Base-by-base conservation (phyloP, 1,139 yeast genomes). In the Suhomyces bolitotheri region DNA sequence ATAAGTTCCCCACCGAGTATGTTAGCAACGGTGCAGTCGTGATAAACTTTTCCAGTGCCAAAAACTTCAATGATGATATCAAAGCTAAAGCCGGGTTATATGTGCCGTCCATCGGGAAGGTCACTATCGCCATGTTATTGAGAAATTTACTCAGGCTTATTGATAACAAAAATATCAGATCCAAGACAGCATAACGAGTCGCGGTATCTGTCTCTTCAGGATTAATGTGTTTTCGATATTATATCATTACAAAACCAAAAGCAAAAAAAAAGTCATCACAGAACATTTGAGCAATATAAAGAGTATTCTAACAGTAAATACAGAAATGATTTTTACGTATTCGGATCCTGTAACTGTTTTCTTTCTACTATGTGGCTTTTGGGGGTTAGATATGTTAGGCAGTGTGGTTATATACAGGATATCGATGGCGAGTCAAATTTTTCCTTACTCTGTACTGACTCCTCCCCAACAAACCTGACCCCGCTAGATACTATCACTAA, bases 41-140 rank as follows among this genome's bases (percentile, higher is more conserved):
- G 52, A 82, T 92, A 43, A 92, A 92, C 61, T 92, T 92, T 54
- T 80, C 96, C 16, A 83, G 94, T 49, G 83, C 80, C 39, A 88
- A 86, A 71, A 92, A 92, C 66, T 92, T 94, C 60, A 71, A 76
- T 44, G 89, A 82, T 33, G 76, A 70, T 32, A 85, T 92, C 42
- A 92, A 90, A 64, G 75, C 75, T 38, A 82, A 78, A 50, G 97
- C 98, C 5, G 84, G 95, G 1, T 67, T 92, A 32, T 92, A 90
- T 54, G 97, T 92, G 20, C 98, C 98, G 15, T 82, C 89, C 49
- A 88, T 90, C 24, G 98, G 98, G 11, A 92, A 92, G 61, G 97
- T 92, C 16, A 92, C 98, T 23, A 90, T 92, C 44, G 77, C 96
- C 36, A 92, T 92, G 97, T 68, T 92, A 33, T 68, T 92, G 57